Base-by-base conservation (phyloP, 768 basidiomycete genomes). In the Lactifluus rugatus region DNA sequence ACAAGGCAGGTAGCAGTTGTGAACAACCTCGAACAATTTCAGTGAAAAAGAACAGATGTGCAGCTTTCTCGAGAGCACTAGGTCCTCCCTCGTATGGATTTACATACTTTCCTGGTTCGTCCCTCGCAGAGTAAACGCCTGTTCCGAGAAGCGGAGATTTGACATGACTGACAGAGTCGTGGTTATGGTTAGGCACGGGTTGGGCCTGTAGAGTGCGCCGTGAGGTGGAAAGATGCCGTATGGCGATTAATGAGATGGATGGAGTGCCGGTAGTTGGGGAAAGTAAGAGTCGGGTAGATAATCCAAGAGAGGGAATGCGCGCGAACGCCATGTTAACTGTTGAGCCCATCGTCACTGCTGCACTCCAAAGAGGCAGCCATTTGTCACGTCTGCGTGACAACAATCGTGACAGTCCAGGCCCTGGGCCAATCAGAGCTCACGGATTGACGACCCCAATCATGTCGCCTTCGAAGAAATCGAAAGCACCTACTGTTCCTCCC, bases 41-140 rank as follows among this genome's bases (percentile, higher is more conserved):
- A 58, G 95, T 97, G 71, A 99, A 93, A 82, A 99, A 98, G 81
- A 98, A 98, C 49, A 96, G 70, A 70, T 93, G 87, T 44, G 90
- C 87, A 48, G 94, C 94, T 73, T 98, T 98, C 78, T 97, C 93
- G 49, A 99, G 78, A 46, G 96, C 93, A 70, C 85, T 86, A 14
- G 88, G 90, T 0, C 93, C 93, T 55, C 75, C 77, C 67, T 80
- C 79, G 76, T 89, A 93, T 44, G 83, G 81, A 66, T 90, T 76
- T 5, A 81, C 67, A 64, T 81, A 76, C 47, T 78, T 79, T 42
- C 76, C 82, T 0, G 78, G 73, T 61, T 75, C 75, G 52, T 72
- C 68, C 28, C 63, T 66, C 6, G 77, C 74, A 41, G 70, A 69
- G 62, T 70, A 66, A 31, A 60, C 66, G 23, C 67, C 72, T 21